Evolutionary conservation across 176 grass and related monocot species (phyloP).

Genomic region (Saccharum officinarum): DNA sequence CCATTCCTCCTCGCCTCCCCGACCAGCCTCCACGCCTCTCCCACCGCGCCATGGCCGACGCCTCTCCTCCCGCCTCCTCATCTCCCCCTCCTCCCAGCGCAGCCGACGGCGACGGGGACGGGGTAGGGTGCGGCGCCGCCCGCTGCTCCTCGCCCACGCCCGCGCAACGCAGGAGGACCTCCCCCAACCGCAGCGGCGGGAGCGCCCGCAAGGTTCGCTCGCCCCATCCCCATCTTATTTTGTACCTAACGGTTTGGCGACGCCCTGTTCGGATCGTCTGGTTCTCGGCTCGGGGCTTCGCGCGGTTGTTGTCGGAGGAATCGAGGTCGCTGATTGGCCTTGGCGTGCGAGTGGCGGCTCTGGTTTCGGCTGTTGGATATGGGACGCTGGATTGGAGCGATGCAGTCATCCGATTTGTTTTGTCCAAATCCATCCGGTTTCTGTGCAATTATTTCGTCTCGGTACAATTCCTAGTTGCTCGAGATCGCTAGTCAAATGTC

Average conservation of each 20-base stretch:
- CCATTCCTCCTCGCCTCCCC: background rate
- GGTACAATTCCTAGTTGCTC: background rate
- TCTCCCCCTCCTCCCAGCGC: constrained; percentile 8
- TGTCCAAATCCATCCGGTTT: background rate
- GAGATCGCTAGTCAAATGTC: background rate
- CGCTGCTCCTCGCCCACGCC: constrained; percentile 43
- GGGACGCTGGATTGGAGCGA: background rate
- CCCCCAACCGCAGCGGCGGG: constrained; percentile 46
- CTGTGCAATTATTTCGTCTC: background rate
- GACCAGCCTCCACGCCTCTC: background rate
- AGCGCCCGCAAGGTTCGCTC: constrained; percentile 46
- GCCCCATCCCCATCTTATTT: background rate
- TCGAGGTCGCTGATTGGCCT: background rate
- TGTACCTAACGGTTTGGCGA: background rate
- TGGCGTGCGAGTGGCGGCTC: background rate
- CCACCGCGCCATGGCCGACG: constrained; percentile 8
- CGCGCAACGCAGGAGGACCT: constrained; percentile 26
- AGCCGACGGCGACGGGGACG: background rate
- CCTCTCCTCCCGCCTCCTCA: constrained; percentile 23
- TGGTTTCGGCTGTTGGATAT: background rate
- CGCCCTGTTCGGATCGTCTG: background rate
- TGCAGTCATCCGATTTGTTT: background rate
- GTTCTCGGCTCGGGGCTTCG: background rate
- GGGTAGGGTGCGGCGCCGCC: background rate
- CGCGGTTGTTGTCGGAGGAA: background rate